phyloP scores from a whole-genome alignment of 805 yeast species.

The Tetrapisispora namnaoensis region DNA sequence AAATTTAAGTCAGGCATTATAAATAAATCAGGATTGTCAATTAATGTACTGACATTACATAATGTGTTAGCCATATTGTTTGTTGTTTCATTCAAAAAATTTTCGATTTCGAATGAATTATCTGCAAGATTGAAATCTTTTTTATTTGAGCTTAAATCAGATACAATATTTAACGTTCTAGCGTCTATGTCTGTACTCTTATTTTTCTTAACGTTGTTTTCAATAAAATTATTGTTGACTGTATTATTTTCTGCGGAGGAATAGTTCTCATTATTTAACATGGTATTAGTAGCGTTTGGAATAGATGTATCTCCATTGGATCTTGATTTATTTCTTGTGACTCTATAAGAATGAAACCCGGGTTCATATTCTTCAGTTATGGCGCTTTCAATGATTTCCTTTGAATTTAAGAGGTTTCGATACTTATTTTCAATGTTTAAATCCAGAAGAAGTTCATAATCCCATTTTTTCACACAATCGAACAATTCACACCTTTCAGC shows the following conservation, averaged over 20 bases:
- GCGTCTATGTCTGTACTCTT: not conserved
- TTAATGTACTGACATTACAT: slow-evolving; percentile 23
- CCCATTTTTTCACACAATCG: slow-evolving; percentile 50
- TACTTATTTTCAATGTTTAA: slow-evolving; percentile 37
- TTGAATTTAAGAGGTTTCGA: slow-evolving; percentile 36
- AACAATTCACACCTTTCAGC: slow-evolving; percentile 35
- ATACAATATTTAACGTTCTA: not conserved
- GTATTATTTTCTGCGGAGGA: not conserved
- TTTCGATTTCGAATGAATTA: not conserved
- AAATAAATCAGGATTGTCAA: slow-evolving; percentile 24
- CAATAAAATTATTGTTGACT: not conserved
- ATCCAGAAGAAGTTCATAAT: slow-evolving; percentile 43
- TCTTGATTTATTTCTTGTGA: not conserved
- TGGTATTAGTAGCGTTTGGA: not conserved
- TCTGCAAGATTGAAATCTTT: not conserved
- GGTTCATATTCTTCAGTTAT: slow-evolving; percentile 17
- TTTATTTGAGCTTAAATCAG: not conserved
- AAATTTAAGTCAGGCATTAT: slow-evolving; percentile 7
- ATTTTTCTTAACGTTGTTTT: not conserved
- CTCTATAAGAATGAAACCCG: not conserved
- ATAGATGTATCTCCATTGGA: not conserved
- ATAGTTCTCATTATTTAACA: too few relatives aligned
- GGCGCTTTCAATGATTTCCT: slow-evolving; percentile 53
- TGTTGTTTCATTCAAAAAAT: not conserved
- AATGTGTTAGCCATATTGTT: not conserved